Percentiles rank a stretch among this genome's conserved stretches.
phyloP scores from a whole-genome alignment of 768 basidiomycete species.

The Suillus tomentosus region DNA sequence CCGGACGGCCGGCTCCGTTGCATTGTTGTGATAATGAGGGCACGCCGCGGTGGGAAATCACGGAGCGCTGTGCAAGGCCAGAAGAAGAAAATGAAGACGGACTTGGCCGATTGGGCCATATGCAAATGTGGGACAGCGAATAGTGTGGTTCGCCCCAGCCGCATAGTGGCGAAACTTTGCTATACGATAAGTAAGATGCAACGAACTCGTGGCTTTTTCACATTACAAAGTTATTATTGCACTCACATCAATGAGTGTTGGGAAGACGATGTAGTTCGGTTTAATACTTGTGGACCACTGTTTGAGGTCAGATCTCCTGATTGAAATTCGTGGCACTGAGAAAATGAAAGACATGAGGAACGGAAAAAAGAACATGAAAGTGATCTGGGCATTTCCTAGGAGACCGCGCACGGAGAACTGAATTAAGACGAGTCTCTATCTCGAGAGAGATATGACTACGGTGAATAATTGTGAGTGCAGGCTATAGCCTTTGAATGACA shows the following conservation, averaged over 20 bases:
- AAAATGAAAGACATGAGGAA: conserved; percentile 1
- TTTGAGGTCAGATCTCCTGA: background rate
- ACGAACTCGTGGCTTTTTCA: background rate
- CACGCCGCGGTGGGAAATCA: background rate
- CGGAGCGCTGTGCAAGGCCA: conserved; percentile 2
- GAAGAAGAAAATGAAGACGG: background rate
- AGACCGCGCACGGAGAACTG: conserved; percentile 25
- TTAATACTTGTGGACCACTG: background rate
- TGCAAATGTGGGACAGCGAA: background rate
- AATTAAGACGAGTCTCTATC: background rate
- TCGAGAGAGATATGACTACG: conserved; percentile 4
- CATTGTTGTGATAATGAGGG: background rate
- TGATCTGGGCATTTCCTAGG: conserved; percentile 26
- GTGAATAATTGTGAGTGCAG: conserved; percentile 10
- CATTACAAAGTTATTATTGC: conserved; percentile 1
- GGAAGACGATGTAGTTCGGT: background rate
- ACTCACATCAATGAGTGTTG: conserved; percentile 2
- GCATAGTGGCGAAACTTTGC: conserved; percentile 2
- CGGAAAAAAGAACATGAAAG: background rate
- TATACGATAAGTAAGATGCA: background rate
- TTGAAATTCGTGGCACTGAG: conserved; percentile 6
- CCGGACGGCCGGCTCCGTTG: background rate
- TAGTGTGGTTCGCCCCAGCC: background rate
- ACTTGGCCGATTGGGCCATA: conserved; percentile 7
- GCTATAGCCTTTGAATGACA: background rate